Base-by-base conservation (phyloP, 345 rosid genomes). In the Garcia nutans region DNA sequence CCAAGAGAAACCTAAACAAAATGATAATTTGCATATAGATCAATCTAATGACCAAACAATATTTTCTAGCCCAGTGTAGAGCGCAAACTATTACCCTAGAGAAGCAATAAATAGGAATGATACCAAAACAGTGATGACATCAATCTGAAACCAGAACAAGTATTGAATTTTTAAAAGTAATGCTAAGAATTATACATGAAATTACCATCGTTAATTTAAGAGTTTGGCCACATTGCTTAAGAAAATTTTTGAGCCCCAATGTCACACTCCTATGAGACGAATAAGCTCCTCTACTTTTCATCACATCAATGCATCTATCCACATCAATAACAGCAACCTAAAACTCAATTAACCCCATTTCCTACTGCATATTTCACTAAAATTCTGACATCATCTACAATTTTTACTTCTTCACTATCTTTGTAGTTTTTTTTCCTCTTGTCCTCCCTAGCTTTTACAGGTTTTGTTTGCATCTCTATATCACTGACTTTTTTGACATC, bases 291-390 rank as follows among this genome's bases (percentile, higher is more conserved):
- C 5, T 9, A 47, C 1, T 47, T 47, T 47, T 0, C 15, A 47
- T 49, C 37, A 3, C 8, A 63, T 71, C 65, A 44, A 42, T n/a
- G 26, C 49, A 49, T 69, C 63, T 60, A 45, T 55, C 74, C 70
- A 71, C 55, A 49, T 68, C 54, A 65, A 47, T 58, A 59, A 50
- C 33, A 72, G 24, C 54, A 67, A 61, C 71, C 33, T n/a, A 41
- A 77, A 68, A 68, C 77, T 75, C 41, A 37, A 75, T 33, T 64
- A 63, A 17, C 73, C 31, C 49, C 63, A 61, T 54, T 50, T 69
- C 65, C 73, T n/a, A 56, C 74, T 37, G 54, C 60, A 49, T 62
- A 72, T 78, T 77, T 73, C 68, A 65, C 50, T 47, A 28, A 60
- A 73, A 60, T 75, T 61, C 62, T 63, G 41, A 6, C 74, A 57